A percentile compares a stretch with the other conserved stretches of the same genome.
Conservation (phyloP, 495 filamentous ascomycete species). For the Aspergillus nidulans region DNA sequence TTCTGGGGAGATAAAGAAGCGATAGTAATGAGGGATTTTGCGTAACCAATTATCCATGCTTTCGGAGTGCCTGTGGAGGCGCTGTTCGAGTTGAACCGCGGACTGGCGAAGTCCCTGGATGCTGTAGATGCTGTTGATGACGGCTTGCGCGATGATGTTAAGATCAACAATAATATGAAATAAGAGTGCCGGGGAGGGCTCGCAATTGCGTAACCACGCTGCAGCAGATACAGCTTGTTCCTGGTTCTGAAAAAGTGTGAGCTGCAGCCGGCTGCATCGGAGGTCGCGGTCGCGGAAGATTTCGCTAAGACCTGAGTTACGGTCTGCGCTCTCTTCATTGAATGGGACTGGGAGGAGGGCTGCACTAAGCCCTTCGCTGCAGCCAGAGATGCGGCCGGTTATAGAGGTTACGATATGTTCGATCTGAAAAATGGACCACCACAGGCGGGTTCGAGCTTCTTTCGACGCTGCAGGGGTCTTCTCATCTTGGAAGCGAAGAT, state of each 20-base stretch:
- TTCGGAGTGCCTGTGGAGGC: constrained; percentile 40
- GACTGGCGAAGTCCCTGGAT: constrained; percentile 46
- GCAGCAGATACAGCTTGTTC: constrained; percentile 10
- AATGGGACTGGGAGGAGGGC: constrained; percentile 50
- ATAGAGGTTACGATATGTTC: constrained; percentile 56
- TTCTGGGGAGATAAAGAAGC: constrained; percentile 33
- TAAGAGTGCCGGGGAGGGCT: constrained; percentile 37
- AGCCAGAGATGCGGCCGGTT: constrained; percentile 56
- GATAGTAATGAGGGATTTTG: constrained; percentile 41
- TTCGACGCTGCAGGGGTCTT: constrained; percentile 45
- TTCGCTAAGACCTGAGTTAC: constrained; percentile 13
- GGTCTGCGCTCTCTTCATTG: constrained; percentile 47
- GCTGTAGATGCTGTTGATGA: constrained; percentile 53
- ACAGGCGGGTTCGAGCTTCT: constrained; percentile 56
- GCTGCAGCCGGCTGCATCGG: constrained; percentile 26
- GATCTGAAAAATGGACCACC: constrained; percentile 59
- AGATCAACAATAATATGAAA: constrained; percentile 46
- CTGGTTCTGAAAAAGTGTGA: constrained; percentile 27
- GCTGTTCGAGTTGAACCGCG: constrained; percentile 48
- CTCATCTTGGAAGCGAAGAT: constrained; percentile 52
- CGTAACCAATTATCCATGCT: constrained; percentile 49
- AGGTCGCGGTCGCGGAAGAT: constrained; percentile 21
- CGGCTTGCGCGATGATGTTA: constrained; percentile 46
- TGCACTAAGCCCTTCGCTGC: constrained; percentile 49
- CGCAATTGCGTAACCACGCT: constrained; percentile 25